These are phyloP conservation scores for Hypoxylon sp. DNA, from an alignment of 2,329 filamentous ascomycete genomes.

Conservation along the genomic window DNA sequence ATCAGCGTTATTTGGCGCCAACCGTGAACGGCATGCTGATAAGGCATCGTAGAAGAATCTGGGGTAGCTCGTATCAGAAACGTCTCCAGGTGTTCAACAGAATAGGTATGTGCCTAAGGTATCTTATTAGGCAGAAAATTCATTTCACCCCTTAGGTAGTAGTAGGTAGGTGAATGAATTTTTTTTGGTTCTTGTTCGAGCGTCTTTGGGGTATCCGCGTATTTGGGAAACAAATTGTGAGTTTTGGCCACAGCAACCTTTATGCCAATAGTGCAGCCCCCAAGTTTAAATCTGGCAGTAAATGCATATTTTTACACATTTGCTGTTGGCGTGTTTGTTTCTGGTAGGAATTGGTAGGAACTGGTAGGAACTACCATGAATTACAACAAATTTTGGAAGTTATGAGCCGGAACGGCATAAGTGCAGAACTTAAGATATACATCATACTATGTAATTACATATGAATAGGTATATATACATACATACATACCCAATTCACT, in stretches of 20 bases:
- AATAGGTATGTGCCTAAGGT: not conserved
- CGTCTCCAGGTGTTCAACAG: too few species aligned
- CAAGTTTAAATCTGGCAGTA: not conserved
- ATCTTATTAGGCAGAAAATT: conserved; percentile 3
- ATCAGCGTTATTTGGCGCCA: conserved; percentile 56
- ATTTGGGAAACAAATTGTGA: not conserved
- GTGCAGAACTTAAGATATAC: too few species aligned
- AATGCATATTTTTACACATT: not conserved
- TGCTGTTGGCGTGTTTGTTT: not conserved
- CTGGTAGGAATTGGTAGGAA: not conserved
- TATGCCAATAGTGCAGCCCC: not conserved
- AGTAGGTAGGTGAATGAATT: not conserved
- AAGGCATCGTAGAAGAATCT: conserved; percentile 39
- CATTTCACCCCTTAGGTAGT: not conserved
- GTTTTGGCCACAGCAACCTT: not conserved
- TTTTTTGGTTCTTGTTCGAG: not conserved
- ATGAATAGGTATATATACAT: too few species aligned
- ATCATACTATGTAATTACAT: too few species aligned
- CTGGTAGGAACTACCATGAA: not conserved
- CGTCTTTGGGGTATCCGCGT: not conserved
- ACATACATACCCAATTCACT: not conserved
- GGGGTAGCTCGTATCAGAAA: not conserved
- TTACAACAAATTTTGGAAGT: not conserved
- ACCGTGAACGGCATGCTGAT: conserved; percentile 41
- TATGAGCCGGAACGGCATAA: too few species aligned